Evolutionary conservation across 495 filamentous ascomycete species (phyloP).

Genomic region (Penicillium nucicola): DNA sequence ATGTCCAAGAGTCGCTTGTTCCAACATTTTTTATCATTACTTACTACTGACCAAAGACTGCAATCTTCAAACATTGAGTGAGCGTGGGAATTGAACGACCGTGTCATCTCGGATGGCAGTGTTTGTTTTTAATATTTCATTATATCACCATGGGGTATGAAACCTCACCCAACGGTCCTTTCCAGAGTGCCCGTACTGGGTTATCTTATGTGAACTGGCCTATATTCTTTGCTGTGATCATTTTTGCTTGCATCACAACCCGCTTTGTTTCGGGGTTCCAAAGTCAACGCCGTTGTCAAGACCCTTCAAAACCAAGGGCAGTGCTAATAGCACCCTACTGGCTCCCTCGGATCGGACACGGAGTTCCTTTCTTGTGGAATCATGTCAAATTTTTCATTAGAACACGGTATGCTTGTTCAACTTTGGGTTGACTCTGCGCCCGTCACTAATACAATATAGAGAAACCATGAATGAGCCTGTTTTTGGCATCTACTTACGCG

Average conservation of each 20-base stretch:
- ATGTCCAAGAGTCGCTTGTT: background rate
- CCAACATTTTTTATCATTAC: background rate
- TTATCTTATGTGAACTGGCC: constrained; percentile 22
- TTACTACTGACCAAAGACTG: background rate
- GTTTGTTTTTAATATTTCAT: constrained; percentile 7
- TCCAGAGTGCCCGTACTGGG: constrained; percentile 14
- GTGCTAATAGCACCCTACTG: constrained; percentile 54
- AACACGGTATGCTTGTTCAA: constrained; percentile 33
- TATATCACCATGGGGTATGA: constrained; percentile 24
- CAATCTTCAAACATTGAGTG: background rate
- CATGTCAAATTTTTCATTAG: constrained; percentile 39
- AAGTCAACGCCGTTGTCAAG: constrained; percentile 18
- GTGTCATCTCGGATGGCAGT: background rate
- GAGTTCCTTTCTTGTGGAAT: constrained; percentile 43
- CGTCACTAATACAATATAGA: constrained; percentile 22
- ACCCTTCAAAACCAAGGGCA: constrained; percentile 19
- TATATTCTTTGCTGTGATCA: constrained; percentile 18
- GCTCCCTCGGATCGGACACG: constrained; percentile 57
- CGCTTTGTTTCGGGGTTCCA: constrained; percentile 39
- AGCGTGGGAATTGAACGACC: constrained; percentile 1
- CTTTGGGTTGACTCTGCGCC: constrained; percentile 1
- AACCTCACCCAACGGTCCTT: constrained; percentile 7
- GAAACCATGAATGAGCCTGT: constrained; percentile 42
- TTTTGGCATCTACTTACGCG: constrained; percentile 51
- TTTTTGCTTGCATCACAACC: constrained; percentile 35